Evolutionary conservation across 1,284 basidiomycete genomes (phyloP).

Genomic region (Sporisorium iseilematis-ciliati): DNA sequence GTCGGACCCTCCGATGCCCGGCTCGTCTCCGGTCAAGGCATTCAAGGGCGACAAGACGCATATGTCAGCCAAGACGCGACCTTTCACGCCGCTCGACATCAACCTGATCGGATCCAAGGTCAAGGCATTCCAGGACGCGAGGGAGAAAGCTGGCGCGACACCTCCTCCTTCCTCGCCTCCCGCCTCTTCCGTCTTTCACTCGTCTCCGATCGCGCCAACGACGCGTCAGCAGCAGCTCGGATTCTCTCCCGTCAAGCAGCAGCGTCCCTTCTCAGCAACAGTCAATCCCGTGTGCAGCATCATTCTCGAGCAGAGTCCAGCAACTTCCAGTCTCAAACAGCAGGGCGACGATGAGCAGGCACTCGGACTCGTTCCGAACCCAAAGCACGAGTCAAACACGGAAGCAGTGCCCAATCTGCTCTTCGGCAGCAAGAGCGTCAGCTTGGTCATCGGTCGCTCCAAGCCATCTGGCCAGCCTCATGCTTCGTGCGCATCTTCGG

Average conservation of each 20-base stretch:
- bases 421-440: conserved; percentile 45
- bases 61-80: conserved; percentile 23
- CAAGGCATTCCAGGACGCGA: conserved; percentile 35
- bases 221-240: conserved; percentile 25
- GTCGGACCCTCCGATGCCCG: conserved; percentile 51
- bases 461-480: conserved; percentile 50
- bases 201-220: conserved; percentile 26
- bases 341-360: conserved; percentile 2
- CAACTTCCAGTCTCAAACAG: conserved; percentile 3
- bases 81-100: conserved; percentile 42
- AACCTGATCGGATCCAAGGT: conserved; percentile 30
- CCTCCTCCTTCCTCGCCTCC: conserved; percentile 49
- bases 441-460: conserved; percentile 53
- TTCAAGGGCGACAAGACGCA: conserved; percentile 23
- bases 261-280: conserved; percentile 21
- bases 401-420: conserved; percentile 35
- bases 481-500: conserved; percentile 10
- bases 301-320: conserved; percentile 16
- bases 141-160: conserved; percentile 35
- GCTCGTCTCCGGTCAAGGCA: conserved; percentile 39
- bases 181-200: conserved; percentile 32
- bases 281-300: conserved; percentile 14
- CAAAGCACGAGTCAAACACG: conserved; percentile 26
- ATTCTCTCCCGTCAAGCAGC: conserved; percentile 43
- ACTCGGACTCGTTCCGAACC: conserved; percentile 39